Evolutionary conservation across 129 eudicot genomes (phyloP).

Genomic region (Mikania micrantha): DNA sequence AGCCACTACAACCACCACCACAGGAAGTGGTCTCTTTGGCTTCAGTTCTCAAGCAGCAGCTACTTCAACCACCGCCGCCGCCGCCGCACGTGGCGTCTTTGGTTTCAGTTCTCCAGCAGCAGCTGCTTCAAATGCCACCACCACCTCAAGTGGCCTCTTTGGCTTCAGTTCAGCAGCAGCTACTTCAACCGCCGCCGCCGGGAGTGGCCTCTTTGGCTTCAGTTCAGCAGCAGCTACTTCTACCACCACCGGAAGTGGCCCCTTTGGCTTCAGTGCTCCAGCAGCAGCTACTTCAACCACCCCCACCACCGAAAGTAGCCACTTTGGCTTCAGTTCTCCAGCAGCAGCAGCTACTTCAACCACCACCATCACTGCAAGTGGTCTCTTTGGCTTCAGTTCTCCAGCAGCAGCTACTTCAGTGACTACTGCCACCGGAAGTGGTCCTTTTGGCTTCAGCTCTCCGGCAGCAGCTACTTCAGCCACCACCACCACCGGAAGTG

Average conservation of each 20-base stretch:
- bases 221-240: too few relatives aligned
- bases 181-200: too few relatives aligned
- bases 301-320: conserved; percentile 7
- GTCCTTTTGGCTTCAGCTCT: conserved; percentile 35
- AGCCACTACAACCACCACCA: too few relatives aligned
- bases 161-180: too few relatives aligned
- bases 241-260: conserved; percentile 2
- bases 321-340: conserved; percentile 36
- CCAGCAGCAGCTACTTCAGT: conserved; percentile 23
- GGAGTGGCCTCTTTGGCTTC: too few relatives aligned
- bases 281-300: conserved; percentile 8
- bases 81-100: too few relatives aligned
- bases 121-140: too few relatives aligned
- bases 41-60: too few relatives aligned
- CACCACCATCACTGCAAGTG: conserved; percentile 12
- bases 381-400: conserved; percentile 38
- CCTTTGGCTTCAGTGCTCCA: background rate
- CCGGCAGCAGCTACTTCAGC: conserved; percentile 28
- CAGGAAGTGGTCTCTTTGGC: too few relatives aligned
- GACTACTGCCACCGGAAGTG: conserved; percentile 18
- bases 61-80: too few relatives aligned
- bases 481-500: conserved; percentile 25
- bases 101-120: too few relatives aligned
- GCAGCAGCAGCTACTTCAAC: conserved; percentile 29
- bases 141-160: too few relatives aligned